Percentiles rank a stretch among this genome's conserved stretches.
Evolutionary conservation across 169 alveolate genomes (phyloP).

Genomic region (Babesia bovis): DNA sequence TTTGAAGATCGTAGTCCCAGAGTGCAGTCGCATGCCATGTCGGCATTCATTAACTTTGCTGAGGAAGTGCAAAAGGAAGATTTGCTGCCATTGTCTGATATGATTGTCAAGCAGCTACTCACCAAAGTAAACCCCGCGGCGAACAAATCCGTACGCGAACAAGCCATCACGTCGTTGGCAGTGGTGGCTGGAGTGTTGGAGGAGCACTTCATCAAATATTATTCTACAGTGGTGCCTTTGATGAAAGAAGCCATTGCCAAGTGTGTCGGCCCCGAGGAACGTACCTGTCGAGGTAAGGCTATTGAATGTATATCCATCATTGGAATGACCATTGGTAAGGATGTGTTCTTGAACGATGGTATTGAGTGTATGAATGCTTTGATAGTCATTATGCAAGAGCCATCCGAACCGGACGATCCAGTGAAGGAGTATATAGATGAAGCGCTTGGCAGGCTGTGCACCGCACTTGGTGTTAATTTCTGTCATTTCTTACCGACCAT

Average conservation of each 20-base stretch:
- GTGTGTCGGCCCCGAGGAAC: conserved; percentile 76
- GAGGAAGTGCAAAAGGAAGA: conserved; percentile 86
- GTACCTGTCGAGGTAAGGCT: conserved; percentile 87
- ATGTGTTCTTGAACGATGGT: conserved; percentile 79
- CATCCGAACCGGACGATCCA: conserved; percentile 85
- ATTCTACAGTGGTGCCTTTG: conserved; percentile 83
- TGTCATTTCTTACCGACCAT: conserved; percentile 84
- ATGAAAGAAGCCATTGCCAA: conserved; percentile 80
- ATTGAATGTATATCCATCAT: conserved; percentile 88
- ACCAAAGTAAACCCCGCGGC: conserved; percentile 71
- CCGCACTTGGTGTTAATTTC: conserved; percentile 84
- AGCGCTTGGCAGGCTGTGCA: conserved; percentile 86
- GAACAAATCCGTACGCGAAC: conserved; percentile 80
- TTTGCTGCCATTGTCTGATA: conserved; percentile 79
- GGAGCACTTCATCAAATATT: conserved; percentile 83
- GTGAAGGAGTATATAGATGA: conserved; percentile 84
- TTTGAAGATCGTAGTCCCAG: conserved; percentile 82
- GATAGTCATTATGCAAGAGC: conserved; percentile 77
- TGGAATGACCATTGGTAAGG: conserved; percentile 84
- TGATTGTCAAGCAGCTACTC: conserved; percentile 80
- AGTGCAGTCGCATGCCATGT: conserved; percentile 88
- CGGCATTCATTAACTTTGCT: conserved; percentile 89
- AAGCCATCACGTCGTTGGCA: conserved; percentile 88
- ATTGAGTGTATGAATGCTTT: conserved; percentile 84
- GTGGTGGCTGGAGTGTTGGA: conserved; percentile 90